These are phyloP conservation scores for Cutaneotrichosporon dermatis DNA, from an alignment of 1,284 basidiomycete species.

Conservation along the genomic window DNA sequence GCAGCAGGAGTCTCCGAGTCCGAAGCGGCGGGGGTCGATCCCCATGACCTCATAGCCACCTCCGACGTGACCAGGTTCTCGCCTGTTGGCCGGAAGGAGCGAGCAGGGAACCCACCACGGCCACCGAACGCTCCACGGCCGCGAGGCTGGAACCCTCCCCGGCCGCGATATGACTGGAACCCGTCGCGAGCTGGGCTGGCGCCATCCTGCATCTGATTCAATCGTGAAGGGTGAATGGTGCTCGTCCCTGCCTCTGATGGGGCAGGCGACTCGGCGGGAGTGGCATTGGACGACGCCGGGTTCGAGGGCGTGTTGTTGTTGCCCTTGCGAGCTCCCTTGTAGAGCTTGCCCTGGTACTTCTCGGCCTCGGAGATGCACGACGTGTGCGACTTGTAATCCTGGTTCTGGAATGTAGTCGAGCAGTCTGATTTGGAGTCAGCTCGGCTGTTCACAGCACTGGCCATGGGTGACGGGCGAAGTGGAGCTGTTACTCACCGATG, in stretches of 20 bases:
- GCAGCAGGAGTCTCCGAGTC: constrained; percentile 9
- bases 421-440: constrained; percentile 57
- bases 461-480: not conserved
- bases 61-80: constrained; percentile 35
- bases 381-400: constrained; percentile 75
- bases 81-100: constrained; percentile 17
- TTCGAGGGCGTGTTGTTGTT: not conserved
- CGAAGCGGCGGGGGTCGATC: constrained; percentile 25
- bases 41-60: constrained; percentile 46
- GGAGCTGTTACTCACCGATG: constrained; percentile 50
- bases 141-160: constrained; percentile 14
- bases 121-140: constrained; percentile 13
- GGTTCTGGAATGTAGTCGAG: constrained; percentile 67
- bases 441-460: too few species aligned
- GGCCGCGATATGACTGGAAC: not conserved
- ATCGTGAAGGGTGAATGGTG: constrained; percentile 38
- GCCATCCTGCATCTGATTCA: constrained; percentile 11
- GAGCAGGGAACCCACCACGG: not conserved
- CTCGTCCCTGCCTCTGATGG: constrained; percentile 10
- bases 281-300: constrained; percentile 3
- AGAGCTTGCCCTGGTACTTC: constrained; percentile 81
- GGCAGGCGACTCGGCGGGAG: constrained; percentile 16
- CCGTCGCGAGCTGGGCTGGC: not conserved
- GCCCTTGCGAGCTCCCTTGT: constrained; percentile 57
- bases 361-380: constrained; percentile 82